Conservation (phyloP, 129 eudicot genomes). For the Pulicaria dysenterica region DNA sequence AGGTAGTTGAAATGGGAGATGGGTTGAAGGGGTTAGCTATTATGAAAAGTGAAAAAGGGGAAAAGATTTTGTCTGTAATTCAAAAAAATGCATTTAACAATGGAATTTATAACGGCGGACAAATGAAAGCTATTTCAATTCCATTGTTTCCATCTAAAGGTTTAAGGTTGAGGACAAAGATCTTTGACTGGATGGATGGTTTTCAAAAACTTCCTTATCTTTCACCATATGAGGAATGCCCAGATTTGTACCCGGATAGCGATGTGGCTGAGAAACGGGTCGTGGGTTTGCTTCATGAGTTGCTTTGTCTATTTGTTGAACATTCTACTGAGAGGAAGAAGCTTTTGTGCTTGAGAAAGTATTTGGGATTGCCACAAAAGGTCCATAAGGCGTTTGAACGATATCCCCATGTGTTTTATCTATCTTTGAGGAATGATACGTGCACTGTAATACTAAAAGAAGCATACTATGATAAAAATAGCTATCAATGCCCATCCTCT, state of each 20-base stretch:
- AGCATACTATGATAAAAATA: slow-evolving; percentile 52
- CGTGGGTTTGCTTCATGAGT: slow-evolving; percentile 77
- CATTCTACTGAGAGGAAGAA: slow-evolving; percentile 76
- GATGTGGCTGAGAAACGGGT: slow-evolving; percentile 84
- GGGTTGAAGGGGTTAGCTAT: slow-evolving; percentile 73
- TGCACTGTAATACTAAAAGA: slow-evolving; percentile 79
- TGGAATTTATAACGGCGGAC: slow-evolving; percentile 44
- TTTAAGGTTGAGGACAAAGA: slow-evolving; percentile 70
- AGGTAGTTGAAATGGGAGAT: slow-evolving; percentile 68
- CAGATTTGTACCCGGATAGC: slow-evolving; percentile 48
- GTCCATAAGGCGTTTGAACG: slow-evolving; percentile 86
- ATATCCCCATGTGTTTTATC: slow-evolving; percentile 73
- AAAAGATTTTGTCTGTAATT: slow-evolving; percentile 46
- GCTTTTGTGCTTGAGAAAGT: slow-evolving; percentile 61
- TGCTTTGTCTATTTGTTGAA: slow-evolving; percentile 78
- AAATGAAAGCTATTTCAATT: slow-evolving; percentile 49
- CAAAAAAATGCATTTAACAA: slow-evolving; percentile 60
- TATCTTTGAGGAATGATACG: slow-evolving; percentile 66
- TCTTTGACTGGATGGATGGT: slow-evolving; percentile 67
- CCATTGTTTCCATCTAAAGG: slow-evolving; percentile 83
- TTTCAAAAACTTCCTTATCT: slow-evolving; percentile 73
- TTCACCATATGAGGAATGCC: slow-evolving; percentile 67
- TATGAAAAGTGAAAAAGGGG: slow-evolving; percentile 12
- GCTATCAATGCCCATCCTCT: slow-evolving; percentile 70
- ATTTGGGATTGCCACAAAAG: slow-evolving; percentile 78